Evolutionary conservation across 2,329 filamentous ascomycete species (phyloP), one percentile per base, ranked within the genome.

Genomic region (Alternaria sp.): DNA sequence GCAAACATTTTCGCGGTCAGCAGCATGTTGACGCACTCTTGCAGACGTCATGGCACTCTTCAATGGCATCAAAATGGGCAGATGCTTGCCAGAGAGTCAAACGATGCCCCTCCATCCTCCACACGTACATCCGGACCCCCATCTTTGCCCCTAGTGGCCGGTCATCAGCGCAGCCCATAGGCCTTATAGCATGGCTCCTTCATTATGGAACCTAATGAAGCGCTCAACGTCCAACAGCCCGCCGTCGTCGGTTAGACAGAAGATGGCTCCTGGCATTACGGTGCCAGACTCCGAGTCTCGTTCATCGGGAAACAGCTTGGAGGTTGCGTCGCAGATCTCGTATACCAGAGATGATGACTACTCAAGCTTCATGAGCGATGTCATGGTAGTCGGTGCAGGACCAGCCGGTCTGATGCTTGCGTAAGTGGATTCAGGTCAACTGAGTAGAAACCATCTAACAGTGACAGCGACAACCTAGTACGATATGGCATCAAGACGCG

Each of bases 401-500:
- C 81, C 81, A 1, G 72, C 80, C 10, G 81, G 81, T 23, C 72
- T 83, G 17, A 80, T 82, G 78, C 79, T 83, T 57, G 81, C 81
- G 77, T 81, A 70, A 21, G 79, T 73, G n/a, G 13, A 32, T 13
- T 13, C 19, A n/a, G 26, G n/a, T 7, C 28, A 19, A 52, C n/a
- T 5, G 17, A 9, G 47, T 9, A 45, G 3, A 36, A 30, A 46
- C 8, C 6, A 43, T 57, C 68, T 71, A 25, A 70, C 45, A 2
- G 28, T 32, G 8, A 21, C 67, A 86, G 85, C 13, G 82, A 83
- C 32, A 85, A 87, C 67, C 82, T 93, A 36, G 86, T 86, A 17
- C 85, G 90, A 9, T 91, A 87, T 71, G 90, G 90, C 13, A 87
- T 92, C 71, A 87, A 87, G 59, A 85, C 87, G 4, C 84, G 85